Evolutionary conservation across 2,329 filamentous ascomycete genomes (phyloP), one percentile per base, ranked within the genome.

Genomic region (Tolypocladium cylindrosporum): DNA sequence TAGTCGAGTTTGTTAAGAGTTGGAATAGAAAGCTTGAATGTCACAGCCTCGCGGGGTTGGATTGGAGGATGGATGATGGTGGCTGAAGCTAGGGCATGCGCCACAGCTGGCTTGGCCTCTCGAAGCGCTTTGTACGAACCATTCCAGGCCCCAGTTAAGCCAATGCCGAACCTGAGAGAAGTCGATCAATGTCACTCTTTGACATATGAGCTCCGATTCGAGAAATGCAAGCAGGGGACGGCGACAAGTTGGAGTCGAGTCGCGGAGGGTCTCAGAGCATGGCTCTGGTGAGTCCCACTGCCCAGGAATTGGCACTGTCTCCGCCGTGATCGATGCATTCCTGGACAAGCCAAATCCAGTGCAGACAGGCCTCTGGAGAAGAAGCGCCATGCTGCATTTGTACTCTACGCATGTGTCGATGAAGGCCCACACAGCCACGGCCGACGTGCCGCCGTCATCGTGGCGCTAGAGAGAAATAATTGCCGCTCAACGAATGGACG

Each of bases 381-480:
- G 7, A 13, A 31, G 7, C 14, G 6, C 16, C 16, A 14, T 5
- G 16, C 16, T 40, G 14, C 2, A 7, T 3, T 36, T 9, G 19
- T 8, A 34, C 31, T 7, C 31, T 43, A 19, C 39, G 19, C 21
- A 43, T 43, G 34, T 41, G 54, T 48, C 54, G 54, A 50, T 24
- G 3, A 14, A 21, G 42, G 21, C 27, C 8, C 36, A 21, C n/a
- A 39, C 51, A n/a, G 31, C 34, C 51, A 54, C 36, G 36, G 19
- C 52, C 52, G 52, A 54, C 40, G 37, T 54, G 53, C 53, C 39
- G 53, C 53, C 53, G 53, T 54, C 53, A 34, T 42, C 21, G 53
- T 54, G 39, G 39, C 34, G 39, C 53, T 13, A 13, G 16, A 3
- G 43, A 13, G 43, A 48, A 48, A 48, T 2, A 48, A 14, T 9